Evolutionary conservation across 306 rosid species (phyloP), one percentile per base, ranked within the genome.

Genomic region (Pyrus betulifolia): DNA sequence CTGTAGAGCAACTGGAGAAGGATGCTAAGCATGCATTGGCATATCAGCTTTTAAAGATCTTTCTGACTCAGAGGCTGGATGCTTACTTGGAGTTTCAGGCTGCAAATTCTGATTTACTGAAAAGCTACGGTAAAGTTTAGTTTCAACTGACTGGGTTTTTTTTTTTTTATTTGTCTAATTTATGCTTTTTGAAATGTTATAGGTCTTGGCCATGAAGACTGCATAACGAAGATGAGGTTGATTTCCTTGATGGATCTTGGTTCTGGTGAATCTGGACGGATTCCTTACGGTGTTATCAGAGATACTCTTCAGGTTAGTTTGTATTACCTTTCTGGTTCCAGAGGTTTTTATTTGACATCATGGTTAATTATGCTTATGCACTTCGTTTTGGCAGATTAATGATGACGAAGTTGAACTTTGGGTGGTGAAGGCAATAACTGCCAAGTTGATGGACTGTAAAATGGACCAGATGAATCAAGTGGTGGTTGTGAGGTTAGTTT

Each of bases 381-480:
- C 23, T 46, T 74, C 11, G 65, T 40, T 45, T 65, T 82, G 81
- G 70, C 85, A 96, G 98, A 86, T 92, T 67, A 86, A 85, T 65
- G 98, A 92, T 35, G 93, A 92, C 5, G 94, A 86, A 83, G 98
- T 91, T 33, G 98, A 96, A 75, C 72, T 70, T 15, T 89, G 97
- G 98, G 93, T 96, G 71, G 92, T 92, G 58, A 96, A 85, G 89
- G 97, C 93, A 70, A 91, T 96, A 75, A 87, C 96, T 30, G 87
- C 96, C 4, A 92, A 89, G 88, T 82, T 96, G 76, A 75, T 92
- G 55, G 92, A 92, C 87, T 89, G 99, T 80, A 92, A 92, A 91
- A 87, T 96, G 88, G 97, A 96, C 81, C 98, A 92, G 86, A 91
- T 92, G 99, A 96, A 96, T 83, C 86, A 91, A 86, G 86, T 92